Percentiles rank a stretch among this genome's conserved stretches.
Evolutionary conservation across 345 rosid species (phyloP).

Genomic region (Aurinia saxatilis): DNA sequence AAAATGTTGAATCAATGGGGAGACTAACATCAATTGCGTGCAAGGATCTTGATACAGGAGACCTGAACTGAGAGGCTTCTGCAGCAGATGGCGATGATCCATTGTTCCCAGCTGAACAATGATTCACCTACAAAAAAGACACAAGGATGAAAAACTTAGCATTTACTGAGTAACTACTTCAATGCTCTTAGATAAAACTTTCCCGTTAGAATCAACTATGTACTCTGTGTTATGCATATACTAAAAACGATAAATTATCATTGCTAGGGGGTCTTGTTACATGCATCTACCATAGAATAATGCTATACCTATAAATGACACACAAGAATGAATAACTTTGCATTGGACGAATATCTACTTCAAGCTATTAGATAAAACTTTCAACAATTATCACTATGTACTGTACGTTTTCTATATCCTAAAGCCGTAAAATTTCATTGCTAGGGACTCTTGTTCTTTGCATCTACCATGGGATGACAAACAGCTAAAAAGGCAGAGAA

Average conservation of each 20-base stretch:
- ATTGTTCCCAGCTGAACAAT: constrained; percentile 29
- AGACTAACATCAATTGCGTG: constrained; percentile 49
- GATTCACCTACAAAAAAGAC: constrained; percentile 20
- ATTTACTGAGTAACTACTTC: neutral
- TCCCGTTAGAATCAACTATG: neutral
- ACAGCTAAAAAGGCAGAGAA: neutral
- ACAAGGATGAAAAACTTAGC: neutral
- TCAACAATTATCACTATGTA: neutral
- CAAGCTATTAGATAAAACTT: neutral
- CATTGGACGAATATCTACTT: neutral
- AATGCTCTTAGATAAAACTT: neutral
- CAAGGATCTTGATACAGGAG: constrained; percentile 39
- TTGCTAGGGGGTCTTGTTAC: constrained; percentile 1
- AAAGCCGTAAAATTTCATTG: neutral
- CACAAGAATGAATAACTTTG: neutral
- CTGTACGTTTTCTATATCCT: neutral
- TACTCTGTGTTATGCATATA: neutral
- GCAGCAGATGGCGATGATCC: constrained; percentile 48
- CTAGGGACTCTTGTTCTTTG: constrained; percentile 7
- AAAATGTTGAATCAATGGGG: neutral
- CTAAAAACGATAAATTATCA: neutral
- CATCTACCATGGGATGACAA: neutral
- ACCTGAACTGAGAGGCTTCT: constrained; percentile 49
- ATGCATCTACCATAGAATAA: neutral
- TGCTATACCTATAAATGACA: too few species aligned